Base-by-base conservation (phyloP, 2,329 filamentous ascomycete genomes). In the Claviceps digitariae region DNA sequence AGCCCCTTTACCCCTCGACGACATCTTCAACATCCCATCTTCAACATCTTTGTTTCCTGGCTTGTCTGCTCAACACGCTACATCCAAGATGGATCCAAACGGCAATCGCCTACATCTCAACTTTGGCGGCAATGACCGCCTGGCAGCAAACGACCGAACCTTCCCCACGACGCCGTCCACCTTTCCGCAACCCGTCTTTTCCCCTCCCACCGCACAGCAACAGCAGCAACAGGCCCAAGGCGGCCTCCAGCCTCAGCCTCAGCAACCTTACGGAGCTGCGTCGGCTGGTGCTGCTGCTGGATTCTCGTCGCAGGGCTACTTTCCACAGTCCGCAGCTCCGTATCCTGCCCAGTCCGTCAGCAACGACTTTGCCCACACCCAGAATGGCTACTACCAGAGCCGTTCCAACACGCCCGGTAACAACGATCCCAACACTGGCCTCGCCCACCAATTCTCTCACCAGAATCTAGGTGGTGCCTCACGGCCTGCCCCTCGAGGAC, bases 361-460 rank as follows among this genome's bases (percentile, higher is more conserved):
- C 34, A 74, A 74, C 62, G 72, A 81, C 59, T 78, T 77, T 13
- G 31, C 31, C 10, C 31, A 34, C 60, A 74, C 78, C 48, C 77
- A 80, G 58, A 66, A 63, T 49, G 62, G 64, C 48, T 63, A 60
- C 53, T 72, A 78, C 60, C 77, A 77, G 64, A 72, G 71, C 56
- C 72, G 78, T 56, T 75, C 77, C 61, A 77, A 75, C 62, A 77
- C 79, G 3, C 78, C 81, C 5, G 79, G 77, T 55, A 72, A 79
- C 66, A 89, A 87, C 63, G 90, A 96, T 65, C 86, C 85, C 60
- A 94, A 91, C 62, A 93, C 89, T 62, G 90, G 90, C 31, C 79
- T 97, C 47, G 90, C 90, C 56, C 89, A 96, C 67, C 93, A 98
- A 68, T 95, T 97, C 69, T 94, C 91, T 55, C 90, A 96, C 70